A percentile compares a stretch with the other conserved stretches of the same genome.
Evolutionary conservation across 2,329 filamentous ascomycete species (phyloP).

Genomic region (Ascochyta pisi): DNA sequence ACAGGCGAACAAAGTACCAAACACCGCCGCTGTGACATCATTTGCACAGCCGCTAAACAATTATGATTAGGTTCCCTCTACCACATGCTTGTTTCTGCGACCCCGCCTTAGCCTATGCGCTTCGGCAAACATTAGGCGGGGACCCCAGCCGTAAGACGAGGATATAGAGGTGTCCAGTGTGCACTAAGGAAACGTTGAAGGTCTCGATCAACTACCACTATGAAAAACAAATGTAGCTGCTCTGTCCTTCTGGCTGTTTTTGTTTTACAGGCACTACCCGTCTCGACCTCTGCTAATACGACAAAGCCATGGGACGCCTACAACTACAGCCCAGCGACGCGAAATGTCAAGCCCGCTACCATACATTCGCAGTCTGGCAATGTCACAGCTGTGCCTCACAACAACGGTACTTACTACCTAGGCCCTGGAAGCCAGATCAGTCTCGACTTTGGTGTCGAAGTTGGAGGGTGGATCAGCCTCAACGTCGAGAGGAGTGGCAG

Average conservation of each 20-base stretch:
- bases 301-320: conserved; percentile 19
- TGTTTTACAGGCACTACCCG: not conserved
- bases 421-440: conserved; percentile 12
- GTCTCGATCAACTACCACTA: not conserved
- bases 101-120: conserved; percentile 2
- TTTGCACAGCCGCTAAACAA: not conserved
- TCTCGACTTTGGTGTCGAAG: conserved; percentile 23
- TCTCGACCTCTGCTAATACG: not conserved
- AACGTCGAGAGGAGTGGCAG: not conserved
- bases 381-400: conserved; percentile 15
- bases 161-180: not conserved
- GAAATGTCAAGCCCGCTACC: conserved; percentile 13
- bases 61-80: not conserved
- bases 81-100: conserved; percentile 2
- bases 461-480: conserved; percentile 23
- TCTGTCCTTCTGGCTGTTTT: not conserved
- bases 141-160: not conserved
- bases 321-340: conserved; percentile 19
- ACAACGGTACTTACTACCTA: conserved; percentile 12
- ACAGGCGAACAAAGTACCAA: not conserved
- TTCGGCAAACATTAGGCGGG: not conserved
- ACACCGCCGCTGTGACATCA: conserved; percentile 1
- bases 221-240: not conserved
- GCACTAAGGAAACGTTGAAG: not conserved
- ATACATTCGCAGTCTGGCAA: conserved; percentile 15